Base-by-base conservation (phyloP, 2,329 filamentous ascomycete species). In the Teratosphaeria destructans region DNA sequence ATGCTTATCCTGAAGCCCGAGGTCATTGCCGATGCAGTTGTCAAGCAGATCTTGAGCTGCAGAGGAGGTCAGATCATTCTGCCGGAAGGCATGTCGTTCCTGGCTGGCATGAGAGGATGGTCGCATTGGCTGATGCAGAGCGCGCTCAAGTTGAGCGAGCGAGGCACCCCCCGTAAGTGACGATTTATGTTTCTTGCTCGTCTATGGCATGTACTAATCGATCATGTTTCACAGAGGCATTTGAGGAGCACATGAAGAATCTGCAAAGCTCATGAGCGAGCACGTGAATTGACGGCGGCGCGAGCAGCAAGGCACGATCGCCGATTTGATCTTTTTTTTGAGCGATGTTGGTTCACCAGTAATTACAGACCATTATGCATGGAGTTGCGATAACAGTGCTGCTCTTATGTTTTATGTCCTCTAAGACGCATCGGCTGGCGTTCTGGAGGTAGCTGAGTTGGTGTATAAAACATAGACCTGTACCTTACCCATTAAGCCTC, bases 51-150 rank as follows among this genome's bases (percentile, higher is more conserved):
- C 27, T 59, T 78, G 52, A 70, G 68, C 57, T 70, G 70, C 14
- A 71, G 68, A 61, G 74, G 75, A 57, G 74, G 73, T 26, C 76
- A 78, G 62, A 61, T 79, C 43, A 65, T 78, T 34, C 60, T 78
- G 5, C 58, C 58, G 11, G 34, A 49, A 14, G 16, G 34, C 34
- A 55, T 37, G 53, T 23, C 53, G 14, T 32, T 37, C 29, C 14
- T 37, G 29, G 34, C 27, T 34, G 27, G 53, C 16, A 55, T 55
- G 29, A 16, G 53, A 32, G 53, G 53, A 29, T 59, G 57, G 53
- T 34, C 57, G 39, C 26, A 27, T 52, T 37, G 57, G 29, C 26
- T 27, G 29, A 49, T 26, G 52, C 39, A 19, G 29, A 29, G 47
- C 23, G 23, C 35, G 43, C 54, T 57, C 27, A 59, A 12, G 39